A percentile compares a stretch with the other conserved stretches of the same genome.
These are phyloP conservation scores for grape (Vitis vinifera) DNA, from an alignment of 164 flowering plant genomes.

Conservation along the genomic window ASM3070453v1 NC_081814.1:4815501-4816000, in stretches of 20 bases:
- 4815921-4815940: conserved; percentile 45
- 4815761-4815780: too few species aligned
- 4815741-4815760: too few species aligned
- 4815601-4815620: conserved; percentile 62
- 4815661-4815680: conserved; percentile 45
- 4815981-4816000: conserved; percentile 57
- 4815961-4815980: conserved; percentile 46
- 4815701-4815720: too few species aligned
- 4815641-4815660: conserved; percentile 51
- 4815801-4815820: too few species aligned
- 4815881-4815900: neutral
- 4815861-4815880: neutral
- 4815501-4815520: neutral
- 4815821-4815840: too few species aligned
- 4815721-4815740: too few species aligned
- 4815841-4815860: too few species aligned
- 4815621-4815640: conserved; percentile 49
- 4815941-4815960: conserved; percentile 39
- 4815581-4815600: conserved; percentile 61
- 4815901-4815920: conserved; percentile 36
- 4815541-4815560: neutral
- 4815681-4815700: conserved; percentile 41
- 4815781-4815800: neutral
- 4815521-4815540: neutral
- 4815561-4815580: conserved; percentile 1